Evolutionary conservation across 2,329 filamentous ascomycete genomes (phyloP), one percentile per base, ranked within the genome.

Genomic region (Allantophomopsis cytisporea): DNA sequence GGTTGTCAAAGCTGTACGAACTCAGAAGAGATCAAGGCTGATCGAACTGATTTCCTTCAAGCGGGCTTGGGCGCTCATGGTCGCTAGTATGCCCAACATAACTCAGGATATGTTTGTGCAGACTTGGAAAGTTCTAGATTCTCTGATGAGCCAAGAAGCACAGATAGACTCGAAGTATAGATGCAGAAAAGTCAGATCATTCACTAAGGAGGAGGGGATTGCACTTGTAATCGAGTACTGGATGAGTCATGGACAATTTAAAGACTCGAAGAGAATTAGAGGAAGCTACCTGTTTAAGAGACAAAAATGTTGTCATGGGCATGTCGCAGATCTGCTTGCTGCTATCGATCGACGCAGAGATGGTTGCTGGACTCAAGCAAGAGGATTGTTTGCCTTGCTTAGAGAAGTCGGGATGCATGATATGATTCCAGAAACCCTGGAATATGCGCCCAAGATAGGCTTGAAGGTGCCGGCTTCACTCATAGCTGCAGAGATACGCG

Each of bases 201-300:
- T 46, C 6, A 33, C 34, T 8, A 18, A n/a, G 15, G 17, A 37
- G 12, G 38, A 35, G 21, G 35, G 32, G n/a, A 32, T 39, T 35
- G 35, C 40, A 12, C 28, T 44, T 14, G 18, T 46, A 2, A 41
- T 54, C 18, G 36, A 41, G 16, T 45, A 44, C 30, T 54, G 51
- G 52, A 45, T 43, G 13, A 43, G 38, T 23, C 49, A 43, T 34
- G 39, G 35, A 5, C 15, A 36, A 18, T 17, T 51, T 3, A 32
- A 23, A 15, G 35, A 46, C 17, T 36, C 44, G 15, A 30, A 14
- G 14, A 21, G 37, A 3, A 35, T 47, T 13, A 42, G 39, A 16
- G 42, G 41, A 32, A 36, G 20, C 32, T 23, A 31, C 11, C 21
- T 5, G 15, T 15, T 16, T 5, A 21, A n/a, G 30, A 3, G 35